phyloP scores from a whole-genome alignment of 1,284 basidiomycete genomes.

The Leccinum solheimii region DNA sequence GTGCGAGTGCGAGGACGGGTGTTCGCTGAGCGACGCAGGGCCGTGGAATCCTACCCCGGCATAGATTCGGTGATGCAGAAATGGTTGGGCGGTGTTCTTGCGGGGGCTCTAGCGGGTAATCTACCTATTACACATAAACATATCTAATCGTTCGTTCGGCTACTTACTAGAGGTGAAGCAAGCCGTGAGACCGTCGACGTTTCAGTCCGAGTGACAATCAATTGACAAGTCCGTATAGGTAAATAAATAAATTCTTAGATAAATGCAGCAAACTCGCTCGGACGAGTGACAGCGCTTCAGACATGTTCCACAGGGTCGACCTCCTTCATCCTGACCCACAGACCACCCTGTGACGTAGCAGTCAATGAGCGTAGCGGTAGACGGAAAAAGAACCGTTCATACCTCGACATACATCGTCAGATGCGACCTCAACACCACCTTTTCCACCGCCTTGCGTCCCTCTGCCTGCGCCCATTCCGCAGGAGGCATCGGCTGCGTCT shows the following conservation, averaged over 20 bases:
- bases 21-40: conserved; percentile 87
- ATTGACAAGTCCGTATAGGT: neutral
- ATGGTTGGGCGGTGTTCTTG: neutral
- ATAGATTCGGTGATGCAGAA: conserved; percentile 14
- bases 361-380: neutral
- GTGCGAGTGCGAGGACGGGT: conserved; percentile 81
- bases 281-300: neutral
- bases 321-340: conserved; percentile 31
- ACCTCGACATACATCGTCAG: conserved; percentile 51
- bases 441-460: conserved; percentile 32
- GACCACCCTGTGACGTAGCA: conserved; percentile 17
- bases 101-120: conserved; percentile 24
- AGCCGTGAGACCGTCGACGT: neutral
- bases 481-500: conserved; percentile 33
- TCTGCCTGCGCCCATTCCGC: conserved; percentile 26
- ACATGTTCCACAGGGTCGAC: neutral
- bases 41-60: conserved; percentile 73
- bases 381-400: neutral
- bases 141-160: conserved; percentile 31
- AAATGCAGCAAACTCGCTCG: neutral
- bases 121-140: conserved; percentile 27
- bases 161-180: neutral
- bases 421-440: conserved; percentile 37
- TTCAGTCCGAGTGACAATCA: neutral
- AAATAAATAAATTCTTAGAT: neutral